phyloP scores from a whole-genome alignment of 108 stramenopile genomes.

The Nitzschia sp. region DNA sequence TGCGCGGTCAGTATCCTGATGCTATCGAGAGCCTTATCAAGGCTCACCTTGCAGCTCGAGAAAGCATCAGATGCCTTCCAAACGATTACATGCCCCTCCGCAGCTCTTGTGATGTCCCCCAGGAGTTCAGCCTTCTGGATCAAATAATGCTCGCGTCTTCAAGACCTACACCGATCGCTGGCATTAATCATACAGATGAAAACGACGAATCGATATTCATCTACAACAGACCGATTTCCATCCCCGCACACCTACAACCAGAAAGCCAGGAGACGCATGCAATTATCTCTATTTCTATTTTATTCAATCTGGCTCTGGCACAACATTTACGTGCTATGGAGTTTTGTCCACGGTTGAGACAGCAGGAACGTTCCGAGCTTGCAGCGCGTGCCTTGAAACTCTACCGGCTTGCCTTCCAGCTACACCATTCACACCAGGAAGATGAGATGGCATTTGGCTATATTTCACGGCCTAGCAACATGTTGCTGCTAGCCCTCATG shows the following conservation, averaged over 20 bases:
- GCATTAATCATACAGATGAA: background rate
- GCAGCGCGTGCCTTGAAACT: background rate
- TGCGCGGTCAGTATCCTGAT: background rate
- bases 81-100: background rate
- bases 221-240: background rate
- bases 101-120: background rate
- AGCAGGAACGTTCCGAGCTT: background rate
- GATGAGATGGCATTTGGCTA: background rate
- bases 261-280: background rate
- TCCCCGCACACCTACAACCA: background rate
- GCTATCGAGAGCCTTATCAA: background rate
- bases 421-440: background rate
- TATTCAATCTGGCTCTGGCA: slow-evolving; percentile 3
- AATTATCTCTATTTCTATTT: background rate
- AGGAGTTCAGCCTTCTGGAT: background rate
- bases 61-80: background rate
- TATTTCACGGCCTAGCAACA: background rate
- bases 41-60: slow-evolving; percentile 1
- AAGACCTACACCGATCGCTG: background rate
- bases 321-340: background rate
- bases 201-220: background rate
- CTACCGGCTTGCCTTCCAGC: background rate
- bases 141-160: background rate
- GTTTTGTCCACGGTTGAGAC: background rate
- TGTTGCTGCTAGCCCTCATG: slow-evolving; percentile 1